Conservation (phyloP, 192 early-diverging fungal species). For the Backusella australiensis region DNA sequence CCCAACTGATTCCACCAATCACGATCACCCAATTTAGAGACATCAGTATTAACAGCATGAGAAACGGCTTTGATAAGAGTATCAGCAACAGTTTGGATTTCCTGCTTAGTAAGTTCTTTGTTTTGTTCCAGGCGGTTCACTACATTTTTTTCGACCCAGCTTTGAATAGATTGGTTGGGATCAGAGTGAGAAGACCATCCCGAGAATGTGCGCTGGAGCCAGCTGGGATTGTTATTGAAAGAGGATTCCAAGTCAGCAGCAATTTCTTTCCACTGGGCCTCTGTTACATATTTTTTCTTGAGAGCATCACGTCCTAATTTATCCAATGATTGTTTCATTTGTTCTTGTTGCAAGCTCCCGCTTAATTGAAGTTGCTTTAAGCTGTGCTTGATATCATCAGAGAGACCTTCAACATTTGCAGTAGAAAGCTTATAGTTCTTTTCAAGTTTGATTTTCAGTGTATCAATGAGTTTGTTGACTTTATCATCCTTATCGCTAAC, state of each 20-base stretch:
- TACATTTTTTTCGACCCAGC: neutral
- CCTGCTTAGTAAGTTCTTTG: constrained; percentile 10
- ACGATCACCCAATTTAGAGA: neutral
- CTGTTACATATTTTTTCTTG: constrained; percentile 26
- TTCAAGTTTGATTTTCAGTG: constrained; percentile 21
- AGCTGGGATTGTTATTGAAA: constrained; percentile 9
- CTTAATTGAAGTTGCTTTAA: constrained; percentile 21
- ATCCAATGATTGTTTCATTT: constrained; percentile 24
- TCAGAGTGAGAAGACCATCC: neutral
- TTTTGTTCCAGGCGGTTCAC: constrained; percentile 6
- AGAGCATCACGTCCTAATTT: constrained; percentile 10
- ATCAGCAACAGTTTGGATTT: neutral
- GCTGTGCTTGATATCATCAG: constrained; percentile 13
- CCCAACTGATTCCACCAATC: constrained; percentile 11
- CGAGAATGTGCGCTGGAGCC: constrained; percentile 19
- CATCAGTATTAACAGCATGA: neutral
- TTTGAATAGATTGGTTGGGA: constrained; percentile 1
- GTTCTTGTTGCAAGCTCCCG: constrained; percentile 21
- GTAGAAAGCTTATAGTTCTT: constrained; percentile 16
- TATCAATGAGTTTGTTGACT: constrained; percentile 17
- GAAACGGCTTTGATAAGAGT: neutral
- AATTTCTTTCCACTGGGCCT: constrained; percentile 28
- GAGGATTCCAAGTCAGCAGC: constrained; percentile 11
- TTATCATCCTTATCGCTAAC: constrained; percentile 13
- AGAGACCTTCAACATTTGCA: constrained; percentile 7